Conservation (phyloP, 2,329 filamentous ascomycete species). For the Fusarium compactum region DNA sequence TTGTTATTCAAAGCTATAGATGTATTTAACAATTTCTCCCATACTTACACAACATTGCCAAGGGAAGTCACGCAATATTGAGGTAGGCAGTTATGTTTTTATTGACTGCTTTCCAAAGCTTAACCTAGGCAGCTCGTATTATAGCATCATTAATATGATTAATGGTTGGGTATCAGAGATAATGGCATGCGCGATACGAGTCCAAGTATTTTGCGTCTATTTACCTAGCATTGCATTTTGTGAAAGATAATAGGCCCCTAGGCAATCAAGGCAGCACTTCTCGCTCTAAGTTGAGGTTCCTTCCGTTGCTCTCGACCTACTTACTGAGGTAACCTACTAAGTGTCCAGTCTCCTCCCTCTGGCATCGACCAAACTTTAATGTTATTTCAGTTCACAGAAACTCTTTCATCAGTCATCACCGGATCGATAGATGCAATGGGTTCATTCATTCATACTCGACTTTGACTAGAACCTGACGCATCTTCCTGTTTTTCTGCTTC, state of each 20-base stretch:
- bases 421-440: constrained; percentile 7
- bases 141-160: neutral
- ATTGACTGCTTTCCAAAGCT: neutral
- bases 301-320: neutral
- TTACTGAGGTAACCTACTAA: neutral
- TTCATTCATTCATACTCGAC: constrained; percentile 4
- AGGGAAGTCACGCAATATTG: neutral
- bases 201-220: neutral
- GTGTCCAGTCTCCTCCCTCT: constrained; percentile 2
- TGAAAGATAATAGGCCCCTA: neutral
- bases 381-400: neutral
- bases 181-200: neutral
- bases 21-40: neutral
- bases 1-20: neutral
- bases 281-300: neutral
- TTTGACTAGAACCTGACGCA: constrained; percentile 15
- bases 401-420: neutral
- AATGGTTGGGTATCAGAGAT: neutral
- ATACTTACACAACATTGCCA: neutral
- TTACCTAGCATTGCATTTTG: neutral
- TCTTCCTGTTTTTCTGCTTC: constrained; percentile 1
- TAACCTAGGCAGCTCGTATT: neutral
- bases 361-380: constrained; percentile 2
- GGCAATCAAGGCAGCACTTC: neutral
- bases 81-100: neutral